phyloP scores from a whole-genome alignment of 768 basidiomycete genomes.

The Termitomyces sp. region DNA sequence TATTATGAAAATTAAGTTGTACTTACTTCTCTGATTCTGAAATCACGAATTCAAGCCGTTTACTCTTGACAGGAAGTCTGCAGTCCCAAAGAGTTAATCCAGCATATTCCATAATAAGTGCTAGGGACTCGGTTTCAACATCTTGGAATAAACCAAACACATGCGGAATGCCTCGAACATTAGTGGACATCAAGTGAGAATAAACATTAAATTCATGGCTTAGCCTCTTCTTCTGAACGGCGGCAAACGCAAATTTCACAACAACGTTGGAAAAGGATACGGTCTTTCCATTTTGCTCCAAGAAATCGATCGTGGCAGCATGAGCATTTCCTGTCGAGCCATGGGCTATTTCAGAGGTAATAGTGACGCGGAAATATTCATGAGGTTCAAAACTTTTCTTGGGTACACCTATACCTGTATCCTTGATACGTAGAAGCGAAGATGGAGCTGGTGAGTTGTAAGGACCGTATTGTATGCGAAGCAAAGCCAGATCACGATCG shows the following conservation, averaged over 20 bases:
- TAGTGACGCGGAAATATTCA: slow-evolving; percentile 15
- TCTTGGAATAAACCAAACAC: slow-evolving; percentile 16
- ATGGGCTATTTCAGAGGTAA: slow-evolving; percentile 12
- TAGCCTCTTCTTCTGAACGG: slow-evolving; percentile 5
- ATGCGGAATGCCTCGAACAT: slow-evolving; percentile 12
- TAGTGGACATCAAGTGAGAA: not conserved
- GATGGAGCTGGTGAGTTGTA: slow-evolving; percentile 16
- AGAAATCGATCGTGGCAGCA: slow-evolving; percentile 11
- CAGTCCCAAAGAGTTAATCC: slow-evolving; percentile 1
- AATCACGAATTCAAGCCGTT: not conserved
- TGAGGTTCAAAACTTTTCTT: not conserved
- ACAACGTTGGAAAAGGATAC: slow-evolving; percentile 1
- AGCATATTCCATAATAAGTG: slow-evolving; percentile 9
- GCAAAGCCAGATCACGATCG: slow-evolving; percentile 1
- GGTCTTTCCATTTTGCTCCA: not conserved
- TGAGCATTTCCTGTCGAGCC: slow-evolving; percentile 19
- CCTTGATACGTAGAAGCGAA: slow-evolving; percentile 7
- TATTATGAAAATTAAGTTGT: too few relatives aligned
- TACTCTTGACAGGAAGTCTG: not conserved
- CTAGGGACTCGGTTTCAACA: slow-evolving; percentile 4
- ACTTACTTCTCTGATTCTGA: not conserved
- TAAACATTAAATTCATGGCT: slow-evolving; percentile 14
- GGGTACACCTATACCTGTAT: not conserved
- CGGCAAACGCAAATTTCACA: slow-evolving; percentile 15
- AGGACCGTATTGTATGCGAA: slow-evolving; percentile 4